Conservation (phyloP, 108 stramenopile genomes). For the Nitzschia inconspicua region DNA sequence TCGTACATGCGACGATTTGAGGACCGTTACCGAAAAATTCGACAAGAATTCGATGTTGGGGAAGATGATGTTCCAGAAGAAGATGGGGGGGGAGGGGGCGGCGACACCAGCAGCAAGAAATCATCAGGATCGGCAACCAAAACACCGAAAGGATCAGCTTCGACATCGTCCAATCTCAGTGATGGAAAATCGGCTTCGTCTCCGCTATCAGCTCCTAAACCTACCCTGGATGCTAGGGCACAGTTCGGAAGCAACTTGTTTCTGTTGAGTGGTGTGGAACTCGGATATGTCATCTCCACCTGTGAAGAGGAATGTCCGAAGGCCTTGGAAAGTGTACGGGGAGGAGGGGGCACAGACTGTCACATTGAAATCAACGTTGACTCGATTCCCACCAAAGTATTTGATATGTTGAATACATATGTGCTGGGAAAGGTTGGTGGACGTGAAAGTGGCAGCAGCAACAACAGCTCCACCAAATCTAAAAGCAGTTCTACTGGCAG, state of each 20-base stretch:
- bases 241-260: conserved; percentile 80
- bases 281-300: conserved; percentile 76
- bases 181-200: neutral
- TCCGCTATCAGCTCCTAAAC: neutral
- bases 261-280: conserved; percentile 77
- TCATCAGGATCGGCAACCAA: neutral
- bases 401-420: conserved; percentile 71
- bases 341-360: conserved; percentile 23
- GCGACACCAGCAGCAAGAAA: neutral
- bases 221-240: conserved; percentile 72
- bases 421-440: conserved; percentile 29
- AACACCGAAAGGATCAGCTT: neutral
- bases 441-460: neutral
- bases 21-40: conserved; percentile 77
- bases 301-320: conserved; percentile 85
- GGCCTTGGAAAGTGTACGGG: conserved; percentile 69
- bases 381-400: conserved; percentile 67
- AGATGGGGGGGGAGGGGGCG: too few relatives aligned
- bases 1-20: conserved; percentile 76
- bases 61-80: neutral
- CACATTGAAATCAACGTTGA: conserved; percentile 91
- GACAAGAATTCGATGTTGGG: conserved; percentile 40
- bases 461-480: neutral
- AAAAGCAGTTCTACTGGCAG: neutral
- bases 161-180: too few relatives aligned